Percentiles rank a stretch among this genome's conserved stretches.
These are phyloP conservation scores for Vanrija humicola DNA, from an alignment of 1,284 basidiomycete genomes.

Conservation along the genomic window DNA sequence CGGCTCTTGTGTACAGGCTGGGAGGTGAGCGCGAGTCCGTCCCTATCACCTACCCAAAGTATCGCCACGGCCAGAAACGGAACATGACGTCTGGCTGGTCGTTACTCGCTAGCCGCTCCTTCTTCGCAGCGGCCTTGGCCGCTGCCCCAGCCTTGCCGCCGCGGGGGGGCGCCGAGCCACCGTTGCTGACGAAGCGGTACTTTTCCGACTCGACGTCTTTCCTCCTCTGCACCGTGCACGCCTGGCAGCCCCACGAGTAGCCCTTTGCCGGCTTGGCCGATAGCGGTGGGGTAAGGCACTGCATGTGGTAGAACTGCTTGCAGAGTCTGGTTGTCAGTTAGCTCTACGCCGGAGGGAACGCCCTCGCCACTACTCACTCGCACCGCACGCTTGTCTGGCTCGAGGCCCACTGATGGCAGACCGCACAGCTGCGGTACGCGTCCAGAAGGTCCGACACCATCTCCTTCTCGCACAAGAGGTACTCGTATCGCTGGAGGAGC, in stretches of 20 bases:
- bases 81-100: slow-evolving; percentile 72
- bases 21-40: slow-evolving; percentile 13
- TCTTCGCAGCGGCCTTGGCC: slow-evolving; percentile 59
- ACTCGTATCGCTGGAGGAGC: slow-evolving; percentile 81
- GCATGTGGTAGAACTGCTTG: slow-evolving; percentile 92
- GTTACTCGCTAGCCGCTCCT: slow-evolving; percentile 53
- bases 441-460: slow-evolving; percentile 87
- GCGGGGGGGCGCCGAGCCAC: slow-evolving; percentile 46
- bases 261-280: slow-evolving; percentile 91
- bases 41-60: slow-evolving; percentile 87
- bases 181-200: slow-evolving; percentile 59
- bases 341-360: neutral
- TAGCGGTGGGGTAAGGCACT: slow-evolving; percentile 88
- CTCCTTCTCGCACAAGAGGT: slow-evolving; percentile 89
- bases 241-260: slow-evolving; percentile 95
- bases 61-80: slow-evolving; percentile 82
- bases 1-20: slow-evolving; percentile 82
- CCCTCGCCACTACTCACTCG: slow-evolving; percentile 53
- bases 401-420: slow-evolving; percentile 71
- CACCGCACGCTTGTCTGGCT: slow-evolving; percentile 88
- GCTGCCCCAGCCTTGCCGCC: slow-evolving; percentile 37
- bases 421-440: slow-evolving; percentile 73
- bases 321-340: slow-evolving; percentile 56
- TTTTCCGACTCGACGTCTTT: slow-evolving; percentile 72
- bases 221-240: slow-evolving; percentile 82